These are phyloP conservation scores for Friedmanniomyces simplex DNA, from an alignment of 495 filamentous ascomycete genomes.

Conservation along the genomic window DNA sequence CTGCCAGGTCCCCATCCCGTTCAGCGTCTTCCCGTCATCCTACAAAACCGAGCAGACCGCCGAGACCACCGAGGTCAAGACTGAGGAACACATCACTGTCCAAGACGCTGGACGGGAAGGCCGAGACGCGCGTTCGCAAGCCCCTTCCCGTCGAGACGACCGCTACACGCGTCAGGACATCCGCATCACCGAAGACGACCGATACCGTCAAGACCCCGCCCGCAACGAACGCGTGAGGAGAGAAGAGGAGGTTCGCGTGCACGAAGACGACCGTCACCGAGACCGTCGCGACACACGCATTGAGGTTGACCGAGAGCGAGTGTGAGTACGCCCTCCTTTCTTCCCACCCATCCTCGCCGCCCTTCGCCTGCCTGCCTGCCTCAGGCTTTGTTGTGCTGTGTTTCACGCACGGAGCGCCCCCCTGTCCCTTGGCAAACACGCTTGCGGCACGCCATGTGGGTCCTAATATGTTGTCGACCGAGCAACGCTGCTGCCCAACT, in stretches of 20 bases:
- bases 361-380: neutral
- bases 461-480: conserved; percentile 12
- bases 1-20: conserved; percentile 14
- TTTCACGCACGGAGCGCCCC: conserved; percentile 7
- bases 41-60: conserved; percentile 28
- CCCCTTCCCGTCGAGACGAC: conserved; percentile 45
- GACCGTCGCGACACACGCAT: conserved; percentile 34
- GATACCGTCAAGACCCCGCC: conserved; percentile 14
- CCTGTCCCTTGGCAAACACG: conserved; percentile 15
- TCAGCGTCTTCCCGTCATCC: conserved; percentile 23
- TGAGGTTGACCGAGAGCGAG: conserved; percentile 45
- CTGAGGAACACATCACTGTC: conserved; percentile 81
- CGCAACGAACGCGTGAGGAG: conserved; percentile 8
- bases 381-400: conserved; percentile 1
- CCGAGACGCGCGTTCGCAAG: conserved; percentile 44
- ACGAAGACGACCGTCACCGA: conserved; percentile 24
- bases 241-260: conserved; percentile 30
- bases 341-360: neutral
- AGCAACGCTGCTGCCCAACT: conserved; percentile 22
- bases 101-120: conserved; percentile 86
- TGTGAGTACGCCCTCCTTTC: conserved; percentile 28
- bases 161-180: conserved; percentile 65
- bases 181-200: conserved; percentile 32
- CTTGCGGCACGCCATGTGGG: conserved; percentile 11
- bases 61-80: conserved; percentile 64